Conservation (phyloP, 495 filamentous ascomycete species). For the Penicillium paxilli region DNA sequence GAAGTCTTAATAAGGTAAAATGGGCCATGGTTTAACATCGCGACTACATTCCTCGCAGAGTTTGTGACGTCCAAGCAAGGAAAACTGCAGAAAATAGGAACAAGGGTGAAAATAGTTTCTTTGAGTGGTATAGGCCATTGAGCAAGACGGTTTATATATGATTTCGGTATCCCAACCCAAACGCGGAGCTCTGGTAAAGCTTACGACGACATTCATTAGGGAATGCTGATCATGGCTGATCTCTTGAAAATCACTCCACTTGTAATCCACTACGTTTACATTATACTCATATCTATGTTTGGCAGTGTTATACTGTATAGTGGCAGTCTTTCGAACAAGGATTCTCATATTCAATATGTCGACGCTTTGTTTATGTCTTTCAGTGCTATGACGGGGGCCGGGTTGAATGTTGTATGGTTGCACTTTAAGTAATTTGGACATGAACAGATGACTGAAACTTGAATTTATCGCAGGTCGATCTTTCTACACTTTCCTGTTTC, state of each 20-base stretch:
- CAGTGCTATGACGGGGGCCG: slow-evolving; percentile 77
- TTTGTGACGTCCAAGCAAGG: background rate
- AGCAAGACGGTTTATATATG: slow-evolving; percentile 5
- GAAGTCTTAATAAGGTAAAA: background rate
- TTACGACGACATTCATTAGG: slow-evolving; percentile 14
- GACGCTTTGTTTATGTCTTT: slow-evolving; percentile 75
- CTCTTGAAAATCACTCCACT: slow-evolving; percentile 64
- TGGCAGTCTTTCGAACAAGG: slow-evolving; percentile 59
- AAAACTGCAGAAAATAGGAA: background rate
- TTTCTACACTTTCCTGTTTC: slow-evolving; percentile 68
- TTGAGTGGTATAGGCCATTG: background rate
- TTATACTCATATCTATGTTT: slow-evolving; percentile 61
- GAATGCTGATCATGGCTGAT: slow-evolving; percentile 27
- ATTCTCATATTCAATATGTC: slow-evolving; percentile 63
- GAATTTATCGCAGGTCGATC: slow-evolving; percentile 41
- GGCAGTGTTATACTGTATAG: no score
- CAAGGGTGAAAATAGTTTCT: background rate
- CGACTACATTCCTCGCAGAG: background rate
- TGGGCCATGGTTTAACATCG: background rate
- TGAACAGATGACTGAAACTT: slow-evolving; percentile 4
- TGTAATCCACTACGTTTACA: slow-evolving; percentile 74
- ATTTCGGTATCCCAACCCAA: slow-evolving; percentile 3
- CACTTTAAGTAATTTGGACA: background rate
- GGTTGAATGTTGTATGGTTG: slow-evolving; percentile 61
- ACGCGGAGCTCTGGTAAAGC: background rate